Percentiles rank a stretch among this genome's conserved stretches.
Evolutionary conservation across 208 protist genomes (phyloP).

Genomic region (Acanthamoeba triangularis): DNA sequence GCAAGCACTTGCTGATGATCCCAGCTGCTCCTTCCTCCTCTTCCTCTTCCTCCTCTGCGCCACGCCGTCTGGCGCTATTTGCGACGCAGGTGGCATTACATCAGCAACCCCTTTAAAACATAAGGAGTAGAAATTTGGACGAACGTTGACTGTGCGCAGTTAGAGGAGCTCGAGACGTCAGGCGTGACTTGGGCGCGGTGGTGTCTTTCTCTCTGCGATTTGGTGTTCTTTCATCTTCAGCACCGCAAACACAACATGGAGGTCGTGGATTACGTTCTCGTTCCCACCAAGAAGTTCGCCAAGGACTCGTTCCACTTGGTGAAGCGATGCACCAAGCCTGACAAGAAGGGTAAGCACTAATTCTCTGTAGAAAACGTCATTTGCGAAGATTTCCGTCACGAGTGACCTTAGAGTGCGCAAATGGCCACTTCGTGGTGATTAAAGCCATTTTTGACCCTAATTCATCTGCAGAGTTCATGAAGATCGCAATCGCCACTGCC

Average conservation of each 20-base stretch:
- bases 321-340: slow-evolving; percentile 76
- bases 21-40: too few species aligned
- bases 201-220: too few species aligned
- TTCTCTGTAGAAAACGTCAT: neutral
- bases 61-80: too few species aligned
- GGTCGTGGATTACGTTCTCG: slow-evolving; percentile 65
- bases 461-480: slow-evolving; percentile 91
- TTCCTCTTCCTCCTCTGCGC: too few species aligned
- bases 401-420: neutral
- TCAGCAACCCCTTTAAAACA: too few species aligned
- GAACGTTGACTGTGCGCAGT: neutral
- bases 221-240: neutral
- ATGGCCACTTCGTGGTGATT: neutral
- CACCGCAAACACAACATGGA: slow-evolving; percentile 27
- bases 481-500: slow-evolving; percentile 93
- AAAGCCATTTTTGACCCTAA: neutral
- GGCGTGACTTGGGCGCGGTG: neutral
- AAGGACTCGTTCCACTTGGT: slow-evolving; percentile 53
- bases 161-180: neutral
- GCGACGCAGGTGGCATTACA: too few species aligned
- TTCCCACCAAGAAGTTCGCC: slow-evolving; percentile 71
- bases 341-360: slow-evolving; percentile 40
- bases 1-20: neutral
- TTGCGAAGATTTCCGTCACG: too few species aligned
- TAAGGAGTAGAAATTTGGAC: too few species aligned